Conservation (phyloP, 129 eudicot species). For the Chrysanthemum makinoi region DNA sequence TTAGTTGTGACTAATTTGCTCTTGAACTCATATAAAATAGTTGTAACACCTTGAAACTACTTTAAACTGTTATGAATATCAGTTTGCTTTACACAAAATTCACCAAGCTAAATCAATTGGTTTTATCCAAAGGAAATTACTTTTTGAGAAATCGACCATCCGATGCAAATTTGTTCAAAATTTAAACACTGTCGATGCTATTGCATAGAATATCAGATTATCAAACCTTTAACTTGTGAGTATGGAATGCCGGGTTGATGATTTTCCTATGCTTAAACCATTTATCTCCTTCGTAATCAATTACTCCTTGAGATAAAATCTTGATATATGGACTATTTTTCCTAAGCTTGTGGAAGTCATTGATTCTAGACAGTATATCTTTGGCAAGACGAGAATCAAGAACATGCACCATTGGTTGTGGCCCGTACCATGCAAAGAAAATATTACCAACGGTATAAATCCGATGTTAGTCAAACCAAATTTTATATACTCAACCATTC, state of each 20-base stretch:
- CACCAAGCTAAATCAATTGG: no score
- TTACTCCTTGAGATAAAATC: conserved; percentile 31
- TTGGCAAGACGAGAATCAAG: conserved; percentile 32
- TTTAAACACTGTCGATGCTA: background rate
- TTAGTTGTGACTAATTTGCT: no score
- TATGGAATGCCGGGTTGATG: conserved; percentile 37
- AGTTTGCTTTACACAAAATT: no score
- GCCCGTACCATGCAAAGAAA: conserved; percentile 34
- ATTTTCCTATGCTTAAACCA: conserved; percentile 37
- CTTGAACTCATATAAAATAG: no score
- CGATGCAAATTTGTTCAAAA: no score
- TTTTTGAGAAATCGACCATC: no score
- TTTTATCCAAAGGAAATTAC: no score
- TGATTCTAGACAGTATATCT: conserved; percentile 23
- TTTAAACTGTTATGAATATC: no score
- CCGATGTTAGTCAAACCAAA: background rate
- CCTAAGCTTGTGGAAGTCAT: conserved; percentile 34
- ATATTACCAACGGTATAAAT: conserved; percentile 9
- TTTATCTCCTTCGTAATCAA: conserved; percentile 31
- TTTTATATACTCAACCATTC: background rate
- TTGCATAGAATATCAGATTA: background rate
- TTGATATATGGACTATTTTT: conserved; percentile 27
- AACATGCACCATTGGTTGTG: conserved; percentile 36
- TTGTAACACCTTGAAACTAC: no score
- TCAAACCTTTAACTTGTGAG: conserved; percentile 32